phyloP scores from a whole-genome alignment of 148 eudicot genomes.

The Chenopodium album region DNA sequence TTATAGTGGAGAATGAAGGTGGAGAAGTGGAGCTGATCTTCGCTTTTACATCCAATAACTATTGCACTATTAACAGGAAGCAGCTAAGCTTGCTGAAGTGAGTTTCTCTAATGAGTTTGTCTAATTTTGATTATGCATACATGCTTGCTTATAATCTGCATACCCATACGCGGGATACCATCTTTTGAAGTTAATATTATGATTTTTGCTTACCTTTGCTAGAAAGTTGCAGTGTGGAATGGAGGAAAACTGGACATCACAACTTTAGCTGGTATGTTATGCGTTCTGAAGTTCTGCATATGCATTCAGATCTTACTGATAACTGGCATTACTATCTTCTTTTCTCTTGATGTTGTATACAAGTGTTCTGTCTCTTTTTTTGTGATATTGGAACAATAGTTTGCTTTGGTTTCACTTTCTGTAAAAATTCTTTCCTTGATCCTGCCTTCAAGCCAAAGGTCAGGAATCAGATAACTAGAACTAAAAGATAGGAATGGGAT shows the following conservation, averaged over 20 bases:
- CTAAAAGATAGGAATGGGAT: not conserved
- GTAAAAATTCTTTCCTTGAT: not conserved
- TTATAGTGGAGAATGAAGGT: not conserved
- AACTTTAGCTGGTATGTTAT: not conserved
- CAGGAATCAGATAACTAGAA: conserved; percentile 22
- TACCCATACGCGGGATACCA: not conserved
- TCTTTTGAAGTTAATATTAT: not conserved
- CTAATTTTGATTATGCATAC: not conserved
- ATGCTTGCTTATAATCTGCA: not conserved
- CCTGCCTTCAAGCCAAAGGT: conserved; percentile 9
- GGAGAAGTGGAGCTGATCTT: not conserved
- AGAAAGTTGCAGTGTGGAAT: not conserved
- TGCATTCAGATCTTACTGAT: not conserved
- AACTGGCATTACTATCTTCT: not conserved
- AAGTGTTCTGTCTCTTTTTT: not conserved
- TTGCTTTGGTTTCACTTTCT: not conserved
- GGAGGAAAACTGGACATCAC: not conserved
- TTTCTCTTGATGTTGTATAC: not conserved
- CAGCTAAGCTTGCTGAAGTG: not conserved
- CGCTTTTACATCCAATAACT: not conserved
- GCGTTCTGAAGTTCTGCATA: not conserved
- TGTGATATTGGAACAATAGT: not conserved
- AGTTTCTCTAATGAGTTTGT: not conserved
- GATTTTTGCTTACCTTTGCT: not conserved
- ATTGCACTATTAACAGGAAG: not conserved